Percentiles rank a stretch among this genome's conserved stretches.
These are phyloP conservation scores for Neofusicoccum umdonicola DNA, from an alignment of 2,329 filamentous ascomycete species.

Conservation along the genomic window DNA sequence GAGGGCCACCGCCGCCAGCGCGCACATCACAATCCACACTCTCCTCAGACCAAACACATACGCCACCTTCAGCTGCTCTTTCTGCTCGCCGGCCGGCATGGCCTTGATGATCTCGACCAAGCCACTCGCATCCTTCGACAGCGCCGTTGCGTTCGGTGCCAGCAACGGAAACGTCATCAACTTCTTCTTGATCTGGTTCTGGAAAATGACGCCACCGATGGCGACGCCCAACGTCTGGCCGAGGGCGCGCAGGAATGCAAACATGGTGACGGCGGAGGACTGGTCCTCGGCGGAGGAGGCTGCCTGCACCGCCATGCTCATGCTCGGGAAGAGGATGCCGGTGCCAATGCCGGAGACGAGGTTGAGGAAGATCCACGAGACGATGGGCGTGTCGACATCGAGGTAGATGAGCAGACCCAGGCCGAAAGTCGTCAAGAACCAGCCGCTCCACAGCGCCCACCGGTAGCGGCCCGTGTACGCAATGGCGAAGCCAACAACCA, in stretches of 20 bases:
- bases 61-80: conserved; percentile 44
- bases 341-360: conserved; percentile 60
- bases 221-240: conserved; percentile 67
- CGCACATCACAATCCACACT: conserved; percentile 58
- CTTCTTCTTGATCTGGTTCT: conserved; percentile 60
- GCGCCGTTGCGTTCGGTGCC: conserved; percentile 47
- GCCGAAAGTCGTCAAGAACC: conserved; percentile 58
- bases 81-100: conserved; percentile 42
- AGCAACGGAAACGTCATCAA: conserved; percentile 49
- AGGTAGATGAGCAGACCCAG: conserved; percentile 56
- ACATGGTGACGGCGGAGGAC: conserved; percentile 62
- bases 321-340: conserved; percentile 64
- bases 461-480: conserved; percentile 59
- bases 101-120: conserved; percentile 58
- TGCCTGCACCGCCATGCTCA: conserved; percentile 64
- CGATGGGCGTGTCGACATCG: conserved; percentile 49
- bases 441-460: conserved; percentile 61
- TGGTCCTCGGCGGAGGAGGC: conserved; percentile 56
- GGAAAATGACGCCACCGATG: conserved; percentile 66
- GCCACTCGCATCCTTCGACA: conserved; percentile 58
- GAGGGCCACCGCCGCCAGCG: conserved; percentile 51
- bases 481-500: conserved; percentile 56
- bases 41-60: conserved; percentile 56
- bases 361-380: conserved; percentile 60
- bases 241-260: conserved; percentile 64